Base-by-base conservation (phyloP, 2,329 filamentous ascomycete species). In the Aspergillus viridinutans region DNA sequence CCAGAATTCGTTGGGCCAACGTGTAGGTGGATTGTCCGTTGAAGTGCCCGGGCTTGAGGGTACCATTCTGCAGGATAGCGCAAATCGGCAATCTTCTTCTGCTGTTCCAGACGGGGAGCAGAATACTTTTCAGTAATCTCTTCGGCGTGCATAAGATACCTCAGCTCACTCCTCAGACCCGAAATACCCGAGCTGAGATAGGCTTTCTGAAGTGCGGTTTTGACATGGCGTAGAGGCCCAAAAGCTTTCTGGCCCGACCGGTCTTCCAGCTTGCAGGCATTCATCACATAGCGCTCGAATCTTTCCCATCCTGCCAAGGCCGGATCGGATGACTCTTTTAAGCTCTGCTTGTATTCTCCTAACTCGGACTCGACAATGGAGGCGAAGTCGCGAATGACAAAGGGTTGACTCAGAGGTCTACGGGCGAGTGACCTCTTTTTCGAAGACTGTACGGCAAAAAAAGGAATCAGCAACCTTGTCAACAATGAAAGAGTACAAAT, bases 1-100 rank as follows among this genome's bases (percentile, higher is more conserved):
- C 94, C 94, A 0, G 94, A 97, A 73, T 99, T 99, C 2, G 94
- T 99, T 1, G 94, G 94, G 0, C 94, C 94, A 51, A 99, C 92
- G 67, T 99, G 94, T 21, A 99, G 79, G 76, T 97, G 91, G 43
- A 99, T 83, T 0, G 85, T 93, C 48, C 94, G 83, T 67, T 92
- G 90, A 65, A 94, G 80, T 49, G 85, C 81, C 57, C 95, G 84
- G 1, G 94, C 94, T 3, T 84, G 86, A 0, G 93, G 91, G 69
- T 88, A 97, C 93, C 93, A 97, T 72, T 99, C 94, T 54, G 87
- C 83, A 0, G 94, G 94, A 72, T 86, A 92, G n/a, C 92, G 85
- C 63, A 96, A 78, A 74, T 97, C 91, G n/a, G 90, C 84, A 14
- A 95, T 75, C 21, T 81, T 80, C 64, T 79, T 77, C 65, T 92